Conservation (phyloP, 805 yeast genomes). For the Tetrapisispora fleetii region DNA sequence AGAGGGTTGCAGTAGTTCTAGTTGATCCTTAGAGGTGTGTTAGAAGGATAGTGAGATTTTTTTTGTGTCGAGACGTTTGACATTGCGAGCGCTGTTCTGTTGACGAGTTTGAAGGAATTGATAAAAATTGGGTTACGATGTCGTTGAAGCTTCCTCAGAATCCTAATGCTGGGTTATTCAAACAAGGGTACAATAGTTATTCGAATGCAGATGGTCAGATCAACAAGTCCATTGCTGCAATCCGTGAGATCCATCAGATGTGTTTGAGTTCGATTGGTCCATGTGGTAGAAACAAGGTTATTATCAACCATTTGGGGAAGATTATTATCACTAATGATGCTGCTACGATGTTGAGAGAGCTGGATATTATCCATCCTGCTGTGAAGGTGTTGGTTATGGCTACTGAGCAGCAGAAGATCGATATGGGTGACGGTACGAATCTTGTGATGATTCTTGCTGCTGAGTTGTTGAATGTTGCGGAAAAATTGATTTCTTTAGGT, state of each 20-base stretch:
- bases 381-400: slow-evolving; percentile 95
- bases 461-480: slow-evolving; percentile 78
- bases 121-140: slow-evolving; percentile 35
- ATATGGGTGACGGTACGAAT: slow-evolving; percentile 95
- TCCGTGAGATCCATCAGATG: slow-evolving; percentile 84
- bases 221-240: slow-evolving; percentile 84
- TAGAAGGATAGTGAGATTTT: too few relatives aligned
- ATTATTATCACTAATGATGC: slow-evolving; percentile 92
- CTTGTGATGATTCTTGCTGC: slow-evolving; percentile 89
- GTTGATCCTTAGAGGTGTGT: too few relatives aligned
- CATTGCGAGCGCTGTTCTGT: neutral
- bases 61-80: too few relatives aligned
- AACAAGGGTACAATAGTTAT: slow-evolving; percentile 86
- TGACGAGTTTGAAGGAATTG: too few relatives aligned
- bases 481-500: slow-evolving; percentile 74
- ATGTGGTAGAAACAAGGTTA: slow-evolving; percentile 91
- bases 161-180: slow-evolving; percentile 88
- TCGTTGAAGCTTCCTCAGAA: slow-evolving; percentile 85
- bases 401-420: slow-evolving; percentile 90
- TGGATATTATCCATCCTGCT: slow-evolving; percentile 94
- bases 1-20: too few relatives aligned
- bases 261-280: slow-evolving; percentile 95
- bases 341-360: slow-evolving; percentile 90
- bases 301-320: slow-evolving; percentile 79
- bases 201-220: slow-evolving; percentile 91